These are phyloP conservation scores for Crassisporium funariophilum DNA, from an alignment of 768 basidiomycete genomes.

Conservation along the genomic window DNA sequence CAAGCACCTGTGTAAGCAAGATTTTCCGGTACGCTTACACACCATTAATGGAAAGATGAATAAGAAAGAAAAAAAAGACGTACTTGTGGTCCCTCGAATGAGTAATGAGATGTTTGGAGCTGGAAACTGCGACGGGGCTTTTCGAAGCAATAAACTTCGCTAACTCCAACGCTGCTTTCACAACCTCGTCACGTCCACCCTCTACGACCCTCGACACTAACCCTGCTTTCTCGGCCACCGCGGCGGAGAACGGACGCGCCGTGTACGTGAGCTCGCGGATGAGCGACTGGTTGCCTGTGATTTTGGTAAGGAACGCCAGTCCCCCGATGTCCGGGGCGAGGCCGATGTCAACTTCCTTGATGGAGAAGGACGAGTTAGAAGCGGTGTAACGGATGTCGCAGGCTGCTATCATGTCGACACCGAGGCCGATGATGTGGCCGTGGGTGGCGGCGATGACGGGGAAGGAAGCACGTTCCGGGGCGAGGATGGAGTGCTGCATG, in stretches of 20 bases:
- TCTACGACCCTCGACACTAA: constrained; percentile 72
- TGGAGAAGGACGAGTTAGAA: constrained; percentile 59
- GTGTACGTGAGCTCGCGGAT: constrained; percentile 79
- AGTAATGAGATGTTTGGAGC: constrained; percentile 76
- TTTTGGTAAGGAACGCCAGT: constrained; percentile 78
- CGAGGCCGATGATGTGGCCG: constrained; percentile 74
- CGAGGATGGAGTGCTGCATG: constrained; percentile 73
- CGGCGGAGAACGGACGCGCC: constrained; percentile 65
- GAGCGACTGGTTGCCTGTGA: constrained; percentile 73
- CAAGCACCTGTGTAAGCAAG: constrained; percentile 46
- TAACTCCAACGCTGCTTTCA: constrained; percentile 63
- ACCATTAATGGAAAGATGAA: background rate
- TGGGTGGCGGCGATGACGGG: constrained; percentile 86
- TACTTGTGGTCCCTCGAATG: constrained; percentile 83
- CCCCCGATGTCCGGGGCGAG: constrained; percentile 89
- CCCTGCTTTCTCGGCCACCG: constrained; percentile 69
- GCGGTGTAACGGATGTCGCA: constrained; percentile 84
- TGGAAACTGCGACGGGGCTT: constrained; percentile 76
- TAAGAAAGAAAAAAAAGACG: constrained; percentile 18
- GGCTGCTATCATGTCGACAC: constrained; percentile 70
- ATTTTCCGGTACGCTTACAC: constrained; percentile 46
- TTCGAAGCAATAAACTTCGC: constrained; percentile 70
- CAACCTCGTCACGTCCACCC: constrained; percentile 68
- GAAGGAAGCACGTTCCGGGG: constrained; percentile 67
- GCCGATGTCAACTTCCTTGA: constrained; percentile 90